A percentile compares a stretch with the other conserved stretches of the same genome.
phyloP scores from a whole-genome alignment of 164 flowering plant genomes.

The Kalanchoe fedtschenkoi region DNA sequence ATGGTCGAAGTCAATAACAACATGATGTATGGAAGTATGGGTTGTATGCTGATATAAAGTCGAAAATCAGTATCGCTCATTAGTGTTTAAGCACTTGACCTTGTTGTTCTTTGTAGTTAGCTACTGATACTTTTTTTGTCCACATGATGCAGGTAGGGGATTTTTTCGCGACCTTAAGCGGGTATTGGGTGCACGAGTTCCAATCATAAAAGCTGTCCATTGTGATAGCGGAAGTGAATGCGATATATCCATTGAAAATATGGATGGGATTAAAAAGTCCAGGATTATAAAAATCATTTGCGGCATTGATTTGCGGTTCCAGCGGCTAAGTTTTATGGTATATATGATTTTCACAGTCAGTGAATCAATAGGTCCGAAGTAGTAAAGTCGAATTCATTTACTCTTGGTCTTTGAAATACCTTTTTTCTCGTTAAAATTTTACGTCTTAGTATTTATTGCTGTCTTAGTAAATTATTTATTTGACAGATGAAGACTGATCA shows the following conservation, averaged over 20 bases:
- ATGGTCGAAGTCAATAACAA: neutral
- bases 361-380: neutral
- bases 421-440: neutral
- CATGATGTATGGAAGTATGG: neutral
- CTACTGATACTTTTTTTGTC: neutral
- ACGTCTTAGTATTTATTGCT: too few species aligned
- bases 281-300: conserved; percentile 37
- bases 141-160: conserved; percentile 30
- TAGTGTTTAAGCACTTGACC: neutral
- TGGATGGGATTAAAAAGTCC: conserved; percentile 56
- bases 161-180: conserved; percentile 37
- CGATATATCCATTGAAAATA: conserved; percentile 63
- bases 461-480: too few species aligned
- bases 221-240: conserved; percentile 57
- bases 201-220: conserved; percentile 50
- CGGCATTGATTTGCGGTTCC: conserved; percentile 62
- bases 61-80: neutral
- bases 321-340: conserved; percentile 52
- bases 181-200: conserved; percentile 56
- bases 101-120: neutral
- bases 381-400: neutral
- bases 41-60: neutral
- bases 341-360: neutral
- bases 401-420: neutral
- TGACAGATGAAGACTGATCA: too few species aligned